Conservation (phyloP, 176 grass and related monocot species). For the Zoysia pacifica region DNA sequence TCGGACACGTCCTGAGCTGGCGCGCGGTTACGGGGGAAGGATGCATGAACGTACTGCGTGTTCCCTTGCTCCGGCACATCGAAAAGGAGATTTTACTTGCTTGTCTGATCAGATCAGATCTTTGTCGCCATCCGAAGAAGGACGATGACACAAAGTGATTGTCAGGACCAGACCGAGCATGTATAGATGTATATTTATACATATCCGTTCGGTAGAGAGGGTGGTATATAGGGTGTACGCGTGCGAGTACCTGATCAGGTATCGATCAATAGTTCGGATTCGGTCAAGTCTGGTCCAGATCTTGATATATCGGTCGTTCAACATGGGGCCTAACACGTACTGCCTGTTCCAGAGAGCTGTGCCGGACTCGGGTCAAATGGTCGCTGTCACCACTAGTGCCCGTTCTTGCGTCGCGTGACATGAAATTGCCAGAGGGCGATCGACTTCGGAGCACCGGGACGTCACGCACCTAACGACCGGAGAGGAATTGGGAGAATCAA, state of each 20-base stretch:
- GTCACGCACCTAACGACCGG: not conserved
- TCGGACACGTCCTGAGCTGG: constrained; percentile 17
- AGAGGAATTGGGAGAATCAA: not conserved
- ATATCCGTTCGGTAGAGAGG: not conserved
- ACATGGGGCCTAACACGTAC: not conserved
- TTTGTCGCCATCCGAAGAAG: constrained; percentile 30
- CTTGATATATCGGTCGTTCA: not conserved
- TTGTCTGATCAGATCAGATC: constrained; percentile 4
- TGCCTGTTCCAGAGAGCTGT: not conserved
- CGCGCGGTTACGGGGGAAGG: constrained; percentile 31
- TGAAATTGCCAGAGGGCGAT: constrained; percentile 17
- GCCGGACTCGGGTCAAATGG: not conserved
- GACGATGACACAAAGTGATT: not conserved
- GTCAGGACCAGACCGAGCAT: not conserved
- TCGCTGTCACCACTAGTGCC: not conserved
- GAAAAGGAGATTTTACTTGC: not conserved
- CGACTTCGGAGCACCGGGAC: constrained; percentile 5
- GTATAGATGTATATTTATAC: not conserved
- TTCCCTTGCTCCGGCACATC: not conserved
- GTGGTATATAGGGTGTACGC: not conserved
- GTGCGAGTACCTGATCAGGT: not conserved
- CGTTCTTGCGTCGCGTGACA: not conserved
- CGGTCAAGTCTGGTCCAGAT: not conserved
- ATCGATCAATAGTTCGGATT: not conserved
- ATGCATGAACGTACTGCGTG: not conserved